Evolutionary conservation across 306 rosid genomes (phyloP).

Genomic region (Gillenia trifoliata): DNA sequence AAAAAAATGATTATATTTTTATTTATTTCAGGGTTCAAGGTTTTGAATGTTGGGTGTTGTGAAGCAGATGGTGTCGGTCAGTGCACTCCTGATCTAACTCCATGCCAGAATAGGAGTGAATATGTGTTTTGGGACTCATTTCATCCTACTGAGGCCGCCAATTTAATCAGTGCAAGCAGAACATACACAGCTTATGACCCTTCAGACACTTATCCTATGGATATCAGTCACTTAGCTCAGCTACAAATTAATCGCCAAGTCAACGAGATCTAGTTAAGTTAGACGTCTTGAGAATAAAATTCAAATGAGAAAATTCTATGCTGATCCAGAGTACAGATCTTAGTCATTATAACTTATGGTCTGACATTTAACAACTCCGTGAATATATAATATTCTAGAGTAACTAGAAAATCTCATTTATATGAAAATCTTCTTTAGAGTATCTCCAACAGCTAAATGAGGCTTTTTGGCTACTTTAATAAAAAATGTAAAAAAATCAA

Average conservation of each 20-base stretch:
- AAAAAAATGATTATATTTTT: background rate
- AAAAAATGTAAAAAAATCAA: no score
- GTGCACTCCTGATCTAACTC: slow-evolving; percentile 19
- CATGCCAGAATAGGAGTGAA: slow-evolving; percentile 39
- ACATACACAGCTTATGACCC: slow-evolving; percentile 3
- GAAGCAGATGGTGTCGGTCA: slow-evolving; percentile 9
- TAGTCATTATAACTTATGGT: no score
- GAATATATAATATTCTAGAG: no score
- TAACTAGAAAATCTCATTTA: no score
- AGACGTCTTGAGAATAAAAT: background rate
- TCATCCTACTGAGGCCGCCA: slow-evolving; percentile 34
- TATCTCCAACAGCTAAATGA: no score
- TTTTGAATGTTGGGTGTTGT: slow-evolving; percentile 28
- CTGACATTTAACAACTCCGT: no score
- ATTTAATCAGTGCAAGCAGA: slow-evolving; percentile 14
- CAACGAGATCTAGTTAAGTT: background rate
- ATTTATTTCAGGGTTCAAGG: slow-evolving; percentile 26
- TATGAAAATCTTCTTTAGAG: no score
- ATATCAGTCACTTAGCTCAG: slow-evolving; percentile 34
- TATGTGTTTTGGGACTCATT: slow-evolving; percentile 38
- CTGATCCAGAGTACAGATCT: no score
- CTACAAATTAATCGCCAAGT: background rate
- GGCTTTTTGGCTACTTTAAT: no score
- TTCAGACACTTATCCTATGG: slow-evolving; percentile 26
- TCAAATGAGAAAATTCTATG: background rate